These are phyloP conservation scores for Xylaria longipes DNA, from an alignment of 495 filamentous ascomycete species.

Conservation along the genomic window DNA sequence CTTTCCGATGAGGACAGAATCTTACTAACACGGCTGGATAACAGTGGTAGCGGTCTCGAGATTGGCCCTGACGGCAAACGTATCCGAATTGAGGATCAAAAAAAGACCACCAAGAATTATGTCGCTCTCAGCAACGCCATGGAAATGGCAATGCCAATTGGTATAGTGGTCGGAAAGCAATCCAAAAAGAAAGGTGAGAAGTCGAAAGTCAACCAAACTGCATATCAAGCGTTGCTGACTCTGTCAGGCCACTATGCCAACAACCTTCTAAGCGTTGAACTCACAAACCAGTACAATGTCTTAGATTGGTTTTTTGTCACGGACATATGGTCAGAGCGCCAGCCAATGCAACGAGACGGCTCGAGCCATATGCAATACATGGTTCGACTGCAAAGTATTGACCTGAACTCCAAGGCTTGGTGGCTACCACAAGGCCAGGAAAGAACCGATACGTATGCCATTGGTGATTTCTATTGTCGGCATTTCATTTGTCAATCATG, in stretches of 20 bases:
- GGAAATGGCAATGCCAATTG: constrained; percentile 51
- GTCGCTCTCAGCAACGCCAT: constrained; percentile 48
- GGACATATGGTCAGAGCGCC: constrained; percentile 72
- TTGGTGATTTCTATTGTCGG: constrained; percentile 26
- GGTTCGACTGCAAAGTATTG: constrained; percentile 74
- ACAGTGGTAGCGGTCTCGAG: constrained; percentile 59
- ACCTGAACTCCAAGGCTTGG: constrained; percentile 68
- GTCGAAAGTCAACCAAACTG: background rate
- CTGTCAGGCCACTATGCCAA: constrained; percentile 58
- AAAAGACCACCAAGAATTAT: constrained; percentile 37
- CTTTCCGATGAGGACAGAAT: background rate
- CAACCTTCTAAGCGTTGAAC: constrained; percentile 53
- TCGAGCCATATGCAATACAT: constrained; percentile 53
- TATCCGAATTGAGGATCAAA: constrained; percentile 53
- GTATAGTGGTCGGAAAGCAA: constrained; percentile 64
- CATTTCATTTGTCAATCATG: constrained; percentile 38
- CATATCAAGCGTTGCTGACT: background rate
- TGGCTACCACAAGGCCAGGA: constrained; percentile 55
- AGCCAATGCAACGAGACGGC: constrained; percentile 24
- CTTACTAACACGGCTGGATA: background rate
- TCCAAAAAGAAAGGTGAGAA: background rate
- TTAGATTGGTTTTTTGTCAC: constrained; percentile 77
- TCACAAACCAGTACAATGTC: constrained; percentile 72
- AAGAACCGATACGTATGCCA: constrained; percentile 22
- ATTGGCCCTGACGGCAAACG: constrained; percentile 48